These are phyloP conservation scores for Panicum miliaceum DNA, from an alignment of 176 grass and related monocot species.

Conservation along the genomic window DNA sequence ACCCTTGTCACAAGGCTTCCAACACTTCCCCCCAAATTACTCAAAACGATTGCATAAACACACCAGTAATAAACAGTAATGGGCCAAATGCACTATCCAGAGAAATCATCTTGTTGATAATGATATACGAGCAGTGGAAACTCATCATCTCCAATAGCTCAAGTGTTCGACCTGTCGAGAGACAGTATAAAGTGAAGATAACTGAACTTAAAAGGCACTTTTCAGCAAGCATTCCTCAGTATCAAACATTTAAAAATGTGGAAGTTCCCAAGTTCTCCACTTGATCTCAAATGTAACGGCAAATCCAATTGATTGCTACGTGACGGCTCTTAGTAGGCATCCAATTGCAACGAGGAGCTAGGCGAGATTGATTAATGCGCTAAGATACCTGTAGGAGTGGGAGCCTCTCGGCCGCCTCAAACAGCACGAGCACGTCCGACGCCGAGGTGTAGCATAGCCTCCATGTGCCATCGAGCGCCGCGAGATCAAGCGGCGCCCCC, in stretches of 20 bases:
- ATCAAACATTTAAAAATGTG: not conserved
- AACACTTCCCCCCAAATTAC: conserved; percentile 4
- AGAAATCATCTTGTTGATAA: conserved; percentile 3
- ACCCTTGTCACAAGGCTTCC: conserved; percentile 14
- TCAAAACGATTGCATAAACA: not conserved
- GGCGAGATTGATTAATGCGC: not conserved
- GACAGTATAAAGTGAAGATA: not conserved
- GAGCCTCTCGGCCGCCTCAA: conserved; percentile 82
- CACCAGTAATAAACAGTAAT: not conserved
- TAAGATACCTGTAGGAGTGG: conserved; percentile 63
- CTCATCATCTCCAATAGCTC: not conserved
- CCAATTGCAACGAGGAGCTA: not conserved
- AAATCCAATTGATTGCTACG: not conserved
- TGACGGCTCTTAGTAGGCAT: not conserved
- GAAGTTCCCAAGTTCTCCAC: not conserved
- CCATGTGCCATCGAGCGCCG: conserved; percentile 84
- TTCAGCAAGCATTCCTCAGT: not conserved
- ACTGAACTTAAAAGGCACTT: not conserved
- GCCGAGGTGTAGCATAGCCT: conserved; percentile 90
- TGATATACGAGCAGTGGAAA: not conserved
- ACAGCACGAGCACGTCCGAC: conserved; percentile 81
- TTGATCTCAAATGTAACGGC: not conserved
- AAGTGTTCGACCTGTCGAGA: not conserved
- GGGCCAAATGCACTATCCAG: not conserved
- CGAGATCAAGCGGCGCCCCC: conserved; percentile 61